These are phyloP conservation scores for Trametes gibbosa DNA, from an alignment of 768 basidiomycete genomes.

Conservation along the genomic window DNA sequence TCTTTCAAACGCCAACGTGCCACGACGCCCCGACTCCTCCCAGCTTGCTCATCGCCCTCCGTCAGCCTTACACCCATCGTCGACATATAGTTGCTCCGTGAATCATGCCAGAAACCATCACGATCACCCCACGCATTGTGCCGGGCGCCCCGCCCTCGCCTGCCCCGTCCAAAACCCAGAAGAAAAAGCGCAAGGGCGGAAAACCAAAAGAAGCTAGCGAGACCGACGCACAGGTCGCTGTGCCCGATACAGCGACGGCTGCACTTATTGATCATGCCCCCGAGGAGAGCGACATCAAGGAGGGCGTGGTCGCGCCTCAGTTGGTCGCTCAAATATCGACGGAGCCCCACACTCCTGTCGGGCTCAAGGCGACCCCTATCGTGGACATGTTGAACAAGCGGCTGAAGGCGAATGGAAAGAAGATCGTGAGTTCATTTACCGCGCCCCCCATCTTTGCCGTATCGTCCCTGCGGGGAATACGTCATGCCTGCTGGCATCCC, in stretches of 20 bases:
- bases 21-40: background rate
- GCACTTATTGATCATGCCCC: conserved; percentile 51
- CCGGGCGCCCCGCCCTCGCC: conserved; percentile 75
- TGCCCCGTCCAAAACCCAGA: conserved; percentile 52
- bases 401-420: conserved; percentile 74
- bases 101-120: conserved; percentile 35
- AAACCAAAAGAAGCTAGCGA: conserved; percentile 40
- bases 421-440: conserved; percentile 57
- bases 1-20: conserved; percentile 4
- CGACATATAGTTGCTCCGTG: background rate
- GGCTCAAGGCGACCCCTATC: conserved; percentile 58
- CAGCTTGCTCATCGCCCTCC: conserved; percentile 3
- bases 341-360: conserved; percentile 20
- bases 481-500: conserved; percentile 10
- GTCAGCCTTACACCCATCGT: background rate
- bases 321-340: conserved; percentile 36
- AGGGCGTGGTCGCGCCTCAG: conserved; percentile 47
- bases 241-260: conserved; percentile 46
- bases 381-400: conserved; percentile 80
- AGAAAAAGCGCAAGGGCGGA: conserved; percentile 65
- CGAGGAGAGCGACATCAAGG: conserved; percentile 44
- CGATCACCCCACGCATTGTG: conserved; percentile 49
- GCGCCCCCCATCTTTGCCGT: background rate
- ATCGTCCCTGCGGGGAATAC: conserved; percentile 13
- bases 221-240: conserved; percentile 45